phyloP scores from a whole-genome alignment of 768 basidiomycete genomes.

The Kwoniella botswanensis region DNA sequence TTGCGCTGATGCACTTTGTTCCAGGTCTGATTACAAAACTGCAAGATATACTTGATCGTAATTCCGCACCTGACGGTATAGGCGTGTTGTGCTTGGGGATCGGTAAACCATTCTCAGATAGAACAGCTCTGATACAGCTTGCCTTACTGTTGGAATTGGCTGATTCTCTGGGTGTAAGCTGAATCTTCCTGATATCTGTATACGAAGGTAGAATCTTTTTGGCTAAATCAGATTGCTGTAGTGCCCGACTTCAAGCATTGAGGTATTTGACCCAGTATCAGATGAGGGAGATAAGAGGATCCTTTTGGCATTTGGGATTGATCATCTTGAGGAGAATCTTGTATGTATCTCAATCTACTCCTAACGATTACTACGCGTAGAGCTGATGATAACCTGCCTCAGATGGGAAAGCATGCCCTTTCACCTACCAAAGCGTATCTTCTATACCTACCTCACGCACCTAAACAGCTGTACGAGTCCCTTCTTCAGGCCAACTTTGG shows the following conservation, averaged over 20 bases:
- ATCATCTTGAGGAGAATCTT: constrained; percentile 34
- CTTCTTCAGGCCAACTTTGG: constrained; percentile 37
- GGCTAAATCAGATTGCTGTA: constrained; percentile 1
- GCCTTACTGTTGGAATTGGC: constrained; percentile 43
- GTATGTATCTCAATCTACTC: constrained; percentile 21
- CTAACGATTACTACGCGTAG: background rate
- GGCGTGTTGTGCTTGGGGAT: constrained; percentile 44
- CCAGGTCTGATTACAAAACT: constrained; percentile 10
- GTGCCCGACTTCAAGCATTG: constrained; percentile 18
- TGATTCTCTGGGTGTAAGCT: constrained; percentile 24
- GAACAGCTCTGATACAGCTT: constrained; percentile 50
- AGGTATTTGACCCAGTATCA: constrained; percentile 46
- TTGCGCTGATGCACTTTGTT: too few species aligned
- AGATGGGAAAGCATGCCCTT: constrained; percentile 41
- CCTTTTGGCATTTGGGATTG: constrained; percentile 22
- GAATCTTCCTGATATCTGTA: background rate
- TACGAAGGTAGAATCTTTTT: background rate
- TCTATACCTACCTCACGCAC: constrained; percentile 49
- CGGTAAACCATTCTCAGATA: constrained; percentile 37
- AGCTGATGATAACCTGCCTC: background rate
- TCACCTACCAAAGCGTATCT: constrained; percentile 31
- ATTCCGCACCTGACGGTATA: background rate
- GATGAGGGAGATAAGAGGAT: constrained; percentile 36
- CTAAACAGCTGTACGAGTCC: constrained; percentile 43
- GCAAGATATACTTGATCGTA: background rate